A percentile compares a stretch with the other conserved stretches of the same genome.
Evolutionary conservation across 306 rosid species (phyloP).

Genomic region (Vachellia pachyceras): DNA sequence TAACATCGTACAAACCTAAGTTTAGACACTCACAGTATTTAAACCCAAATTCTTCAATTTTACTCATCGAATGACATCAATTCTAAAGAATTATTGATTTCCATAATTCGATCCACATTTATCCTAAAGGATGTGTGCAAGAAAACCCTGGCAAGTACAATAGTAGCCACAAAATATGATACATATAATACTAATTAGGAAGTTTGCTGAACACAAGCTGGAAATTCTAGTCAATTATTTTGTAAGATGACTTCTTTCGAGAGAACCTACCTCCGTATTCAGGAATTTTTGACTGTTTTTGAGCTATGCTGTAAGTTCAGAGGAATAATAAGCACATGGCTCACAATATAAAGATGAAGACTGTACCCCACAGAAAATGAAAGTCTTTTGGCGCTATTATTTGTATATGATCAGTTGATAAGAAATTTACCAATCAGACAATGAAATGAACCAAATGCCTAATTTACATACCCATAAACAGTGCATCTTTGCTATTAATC

Average conservation of each 20-base stretch:
- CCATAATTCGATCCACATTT: too few relatives aligned
- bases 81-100: conserved; percentile 4
- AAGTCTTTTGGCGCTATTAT: background rate
- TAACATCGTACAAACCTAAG: too few relatives aligned
- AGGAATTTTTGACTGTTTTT: conserved; percentile 12
- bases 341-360: background rate
- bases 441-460: conserved; percentile 16
- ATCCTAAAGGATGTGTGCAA: conserved; percentile 10
- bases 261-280: background rate
- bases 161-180: background rate
- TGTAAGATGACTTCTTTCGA: background rate
- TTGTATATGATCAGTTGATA: conserved; percentile 13
- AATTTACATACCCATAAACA: conserved; percentile 69
- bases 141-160: background rate
- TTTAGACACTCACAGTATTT: too few relatives aligned
- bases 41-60: too few relatives aligned
- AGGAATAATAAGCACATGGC: conserved; percentile 5
- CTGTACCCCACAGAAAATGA: background rate
- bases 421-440: conserved; percentile 17
- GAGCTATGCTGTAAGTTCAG: conserved; percentile 11
- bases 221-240: background rate
- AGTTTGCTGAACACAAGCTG: conserved; percentile 19
- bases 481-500: conserved; percentile 73
- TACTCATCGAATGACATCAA: too few relatives aligned
- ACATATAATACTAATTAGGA: background rate